Percentiles rank a stretch among this genome's conserved stretches.
phyloP scores from a whole-genome alignment of 495 filamentous ascomycete genomes.

The Penicilliopsis zonata region DNA sequence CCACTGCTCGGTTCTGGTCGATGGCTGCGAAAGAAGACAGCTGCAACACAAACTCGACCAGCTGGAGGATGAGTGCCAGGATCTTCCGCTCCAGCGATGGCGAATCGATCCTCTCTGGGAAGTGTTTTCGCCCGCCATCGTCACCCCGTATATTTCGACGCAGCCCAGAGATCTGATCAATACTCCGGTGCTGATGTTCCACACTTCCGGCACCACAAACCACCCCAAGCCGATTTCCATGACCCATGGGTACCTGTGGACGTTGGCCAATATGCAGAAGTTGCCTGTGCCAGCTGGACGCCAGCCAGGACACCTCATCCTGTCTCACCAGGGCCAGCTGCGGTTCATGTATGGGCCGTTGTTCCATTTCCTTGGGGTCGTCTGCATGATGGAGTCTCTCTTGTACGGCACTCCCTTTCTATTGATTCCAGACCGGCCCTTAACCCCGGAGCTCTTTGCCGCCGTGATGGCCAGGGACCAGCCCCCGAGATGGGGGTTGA shows the following conservation, averaged over 20 bases:
- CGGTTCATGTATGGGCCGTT: conserved; percentile 11
- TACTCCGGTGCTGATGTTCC: conserved; percentile 23
- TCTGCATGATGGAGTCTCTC: conserved; percentile 3
- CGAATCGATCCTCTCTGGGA: conserved; percentile 10
- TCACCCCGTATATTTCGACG: too few relatives aligned
- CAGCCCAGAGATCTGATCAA: conserved; percentile 5
- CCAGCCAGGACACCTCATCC: not conserved
- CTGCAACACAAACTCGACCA: conserved; percentile 7
- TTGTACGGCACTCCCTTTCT: conserved; percentile 6
- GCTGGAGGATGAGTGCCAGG: conserved; percentile 1
- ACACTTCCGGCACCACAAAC: conserved; percentile 46
- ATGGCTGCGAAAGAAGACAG: conserved; percentile 6
- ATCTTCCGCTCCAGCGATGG: conserved; percentile 7
- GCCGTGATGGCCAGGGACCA: not conserved
- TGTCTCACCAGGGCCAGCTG: not conserved
- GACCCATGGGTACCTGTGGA: conserved; percentile 30
- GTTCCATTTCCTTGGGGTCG: conserved; percentile 7
- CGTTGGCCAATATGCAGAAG: conserved; percentile 20
- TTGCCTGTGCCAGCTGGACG: conserved; percentile 13
- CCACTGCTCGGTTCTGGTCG: conserved; percentile 19
- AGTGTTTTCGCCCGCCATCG: conserved; percentile 7
- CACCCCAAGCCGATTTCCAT: conserved; percentile 36
- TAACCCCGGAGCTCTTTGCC: not conserved
- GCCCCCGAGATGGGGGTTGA: not conserved
- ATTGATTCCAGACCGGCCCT: conserved; percentile 1